Conservation (phyloP, 73 alveolate species). For the Strombidium stylifer region DNA sequence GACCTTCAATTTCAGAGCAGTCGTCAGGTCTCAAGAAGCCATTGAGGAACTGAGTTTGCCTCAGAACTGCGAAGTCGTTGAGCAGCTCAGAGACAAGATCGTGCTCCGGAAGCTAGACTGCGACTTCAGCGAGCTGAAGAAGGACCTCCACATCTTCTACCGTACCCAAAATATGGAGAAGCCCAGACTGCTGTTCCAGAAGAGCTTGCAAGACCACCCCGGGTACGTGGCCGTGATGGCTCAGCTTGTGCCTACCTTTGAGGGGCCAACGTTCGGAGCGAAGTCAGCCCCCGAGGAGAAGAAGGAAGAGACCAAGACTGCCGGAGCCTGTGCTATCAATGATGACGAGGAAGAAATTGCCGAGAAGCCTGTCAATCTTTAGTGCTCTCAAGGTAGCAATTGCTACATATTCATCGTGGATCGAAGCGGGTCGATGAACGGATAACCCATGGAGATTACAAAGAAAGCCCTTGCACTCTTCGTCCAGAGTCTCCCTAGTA, state of each 20-base stretch:
- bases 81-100: no score
- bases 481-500: constrained; percentile 45
- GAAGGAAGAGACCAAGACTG: no score
- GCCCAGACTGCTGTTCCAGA: constrained; percentile 6
- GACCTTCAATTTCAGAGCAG: not conserved
- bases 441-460: constrained; percentile 35
- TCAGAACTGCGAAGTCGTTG: no score
- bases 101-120: no score
- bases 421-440: constrained; percentile 54
- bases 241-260: constrained; percentile 9
- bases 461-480: constrained; percentile 52
- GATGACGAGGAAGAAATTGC: not conserved
- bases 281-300: not conserved
- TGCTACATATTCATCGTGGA: constrained; percentile 42
- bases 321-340: not conserved
- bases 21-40: no score
- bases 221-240: no score
- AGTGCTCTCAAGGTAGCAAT: no score
- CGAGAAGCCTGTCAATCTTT: not conserved
- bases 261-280: not conserved
- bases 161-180: constrained; percentile 1
- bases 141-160: constrained; percentile 13
- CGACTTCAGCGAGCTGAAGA: no score
- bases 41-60: no score
- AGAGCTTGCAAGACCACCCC: no score